Base-by-base conservation (phyloP, 345 rosid genomes). In the Boechera divaricarpa region DNA sequence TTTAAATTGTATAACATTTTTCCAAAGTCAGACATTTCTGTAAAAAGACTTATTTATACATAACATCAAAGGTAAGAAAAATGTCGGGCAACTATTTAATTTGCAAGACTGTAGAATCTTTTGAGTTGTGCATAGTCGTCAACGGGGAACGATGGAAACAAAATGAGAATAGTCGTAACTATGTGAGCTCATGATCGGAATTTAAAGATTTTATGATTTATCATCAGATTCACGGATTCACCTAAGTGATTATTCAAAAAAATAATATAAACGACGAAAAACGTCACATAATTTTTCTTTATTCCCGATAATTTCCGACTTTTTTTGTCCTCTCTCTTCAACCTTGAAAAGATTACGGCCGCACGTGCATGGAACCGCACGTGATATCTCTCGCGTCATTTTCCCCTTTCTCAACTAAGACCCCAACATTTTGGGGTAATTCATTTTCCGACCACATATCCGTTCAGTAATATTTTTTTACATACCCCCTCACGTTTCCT, bases 281-380 rank as follows among this genome's bases (percentile, higher is more conserved):
- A 61, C 57, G 21, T 47, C 51, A 38, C 58, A 48, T 45, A 33
- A 53, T 7, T 39, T n/a, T 24, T 24, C 31, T 38, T 67, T 71
- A 24, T 38, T 26, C 15, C 51, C 15, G 33, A 52, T 73, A 24
- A 76, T 69, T 69, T 49, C 16, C 41, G 41, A 26, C 63, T 4
- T 53, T 66, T 45, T 28, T 62, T 51, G 57, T 51, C 56, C 9
- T 21, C 12, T 13, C 53, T 28, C 36, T 59, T 48, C 32, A 26
- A 54, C 36, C 11, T 28, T 18, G 48, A 2, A 54, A 54, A 29
- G 65, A 65, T 78, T 58, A 72, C 65, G 28, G 57, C 68, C 63
- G 18, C 73, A 78, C 73, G 73, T 77, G 81, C 77, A 71, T 18
- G 61, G 21, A 70, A 35, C 15, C 55, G 3, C 67, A 47, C 70